Percentiles rank a stretch among this genome's conserved stretches.
phyloP scores from a whole-genome alignment of 164 flowering plant genomes.

The Malania oleifera region DNA sequence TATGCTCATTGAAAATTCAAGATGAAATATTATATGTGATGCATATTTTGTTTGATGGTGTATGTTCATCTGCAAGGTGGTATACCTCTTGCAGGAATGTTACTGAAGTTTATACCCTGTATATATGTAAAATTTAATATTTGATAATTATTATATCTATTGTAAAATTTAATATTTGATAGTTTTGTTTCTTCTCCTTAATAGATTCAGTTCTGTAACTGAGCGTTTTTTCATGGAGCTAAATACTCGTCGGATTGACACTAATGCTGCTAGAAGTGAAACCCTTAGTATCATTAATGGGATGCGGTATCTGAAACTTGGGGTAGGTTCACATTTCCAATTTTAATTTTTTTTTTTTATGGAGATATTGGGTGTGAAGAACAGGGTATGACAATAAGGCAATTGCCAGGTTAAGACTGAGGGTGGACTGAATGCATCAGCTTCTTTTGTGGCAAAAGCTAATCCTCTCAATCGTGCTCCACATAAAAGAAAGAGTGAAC shows the following conservation, averaged over 20 bases:
- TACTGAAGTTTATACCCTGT: too few species aligned
- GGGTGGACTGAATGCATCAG: slow-evolving; percentile 98
- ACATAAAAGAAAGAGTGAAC: slow-evolving; percentile 95
- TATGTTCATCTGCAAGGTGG: too few species aligned
- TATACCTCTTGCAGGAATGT: too few species aligned
- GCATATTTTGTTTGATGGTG: too few species aligned
- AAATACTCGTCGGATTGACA: slow-evolving; percentile 84
- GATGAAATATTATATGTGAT: neutral
- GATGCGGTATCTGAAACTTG: slow-evolving; percentile 98
- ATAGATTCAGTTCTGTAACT: slow-evolving; percentile 94
- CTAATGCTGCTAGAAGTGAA: slow-evolving; percentile 82
- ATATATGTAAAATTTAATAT: too few species aligned
- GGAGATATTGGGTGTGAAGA: slow-evolving; percentile 1
- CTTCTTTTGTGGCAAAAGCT: slow-evolving; percentile 97
- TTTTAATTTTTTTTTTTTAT: slow-evolving; percentile 6
- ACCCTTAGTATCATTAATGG: slow-evolving; percentile 97
- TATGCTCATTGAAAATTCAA: neutral
- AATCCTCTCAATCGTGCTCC: slow-evolving; percentile 93
- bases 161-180: slow-evolving; percentile 8
- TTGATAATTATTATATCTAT: too few species aligned
- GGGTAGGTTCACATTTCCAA: too few species aligned
- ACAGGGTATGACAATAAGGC: slow-evolving; percentile 14
- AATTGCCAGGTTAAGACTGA: slow-evolving; percentile 81
- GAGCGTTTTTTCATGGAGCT: slow-evolving; percentile 99
- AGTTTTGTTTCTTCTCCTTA: slow-evolving; percentile 10